Evolutionary conservation across 129 eudicot species (phyloP).

Genomic region (Helichrysum umbraculigerum): DNA sequence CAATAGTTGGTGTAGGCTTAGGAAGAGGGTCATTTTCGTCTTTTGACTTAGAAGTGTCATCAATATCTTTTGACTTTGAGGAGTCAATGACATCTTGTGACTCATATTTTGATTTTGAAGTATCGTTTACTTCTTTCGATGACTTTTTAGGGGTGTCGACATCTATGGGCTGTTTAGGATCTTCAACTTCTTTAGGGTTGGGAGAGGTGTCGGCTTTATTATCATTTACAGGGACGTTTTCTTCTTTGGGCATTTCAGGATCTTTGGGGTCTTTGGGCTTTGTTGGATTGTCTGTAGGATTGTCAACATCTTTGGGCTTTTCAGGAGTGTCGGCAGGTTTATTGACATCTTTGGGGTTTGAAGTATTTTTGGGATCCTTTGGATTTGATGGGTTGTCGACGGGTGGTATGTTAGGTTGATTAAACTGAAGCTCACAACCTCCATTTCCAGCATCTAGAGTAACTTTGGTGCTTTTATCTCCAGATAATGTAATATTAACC

Average conservation of each 20-base stretch:
- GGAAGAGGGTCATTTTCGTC: neutral
- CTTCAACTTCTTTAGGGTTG: slow-evolving; percentile 22
- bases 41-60: slow-evolving; percentile 11
- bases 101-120: neutral
- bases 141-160: neutral
- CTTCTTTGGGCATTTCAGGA: slow-evolving; percentile 20
- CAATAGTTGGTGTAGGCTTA: neutral
- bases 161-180: neutral
- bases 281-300: neutral
- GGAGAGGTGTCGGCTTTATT: slow-evolving; percentile 6
- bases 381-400: slow-evolving; percentile 18
- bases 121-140: neutral
- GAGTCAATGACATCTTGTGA: neutral
- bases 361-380: neutral
- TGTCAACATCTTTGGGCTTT: neutral
- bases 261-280: slow-evolving; percentile 12
- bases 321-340: neutral
- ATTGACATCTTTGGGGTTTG: neutral
- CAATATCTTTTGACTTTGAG: neutral
- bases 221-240: neutral
- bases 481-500: slow-evolving; percentile 33
- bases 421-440: slow-evolving; percentile 31
- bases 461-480: slow-evolving; percentile 34
- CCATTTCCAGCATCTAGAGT: slow-evolving; percentile 31
- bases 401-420: slow-evolving; percentile 11